Conservation (phyloP, 768 basidiomycete species). For the Epithele typhae region DNA sequence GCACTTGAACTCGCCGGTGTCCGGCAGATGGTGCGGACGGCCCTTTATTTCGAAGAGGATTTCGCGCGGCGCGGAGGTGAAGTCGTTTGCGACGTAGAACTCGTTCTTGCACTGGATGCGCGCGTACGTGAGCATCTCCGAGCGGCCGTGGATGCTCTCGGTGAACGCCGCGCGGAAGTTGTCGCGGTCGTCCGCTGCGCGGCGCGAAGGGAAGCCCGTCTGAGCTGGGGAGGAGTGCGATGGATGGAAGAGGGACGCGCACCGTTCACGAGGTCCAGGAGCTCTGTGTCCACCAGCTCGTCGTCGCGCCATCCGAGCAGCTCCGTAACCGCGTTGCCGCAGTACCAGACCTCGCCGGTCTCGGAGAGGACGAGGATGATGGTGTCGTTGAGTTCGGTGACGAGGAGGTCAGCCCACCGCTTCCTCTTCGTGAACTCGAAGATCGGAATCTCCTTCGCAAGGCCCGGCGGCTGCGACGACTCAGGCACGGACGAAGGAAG, state of each 20-base stretch:
- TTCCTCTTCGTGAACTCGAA: slow-evolving; percentile 89
- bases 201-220: background rate
- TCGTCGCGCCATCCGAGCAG: slow-evolving; percentile 74
- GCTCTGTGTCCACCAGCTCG: slow-evolving; percentile 66
- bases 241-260: slow-evolving; percentile 20
- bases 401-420: slow-evolving; percentile 78
- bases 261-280: slow-evolving; percentile 66
- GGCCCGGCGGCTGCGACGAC: slow-evolving; percentile 2
- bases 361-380: slow-evolving; percentile 65
- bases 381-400: slow-evolving; percentile 72
- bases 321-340: slow-evolving; percentile 61
- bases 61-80: slow-evolving; percentile 29
- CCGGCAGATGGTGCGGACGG: slow-evolving; percentile 45
- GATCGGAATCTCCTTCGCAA: slow-evolving; percentile 13
- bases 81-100: slow-evolving; percentile 22
- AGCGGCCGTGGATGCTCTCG: slow-evolving; percentile 44
- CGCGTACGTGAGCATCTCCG: slow-evolving; percentile 53
- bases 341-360: slow-evolving; percentile 63
- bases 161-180: slow-evolving; percentile 46
- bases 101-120: slow-evolving; percentile 51
- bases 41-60: slow-evolving; percentile 72
- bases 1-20: slow-evolving; percentile 44
- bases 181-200: slow-evolving; percentile 52
- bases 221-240: background rate
- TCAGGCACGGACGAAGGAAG: background rate